Evolutionary conservation across 768 basidiomycete genomes (phyloP).

Genomic region (Mycena maculata): DNA sequence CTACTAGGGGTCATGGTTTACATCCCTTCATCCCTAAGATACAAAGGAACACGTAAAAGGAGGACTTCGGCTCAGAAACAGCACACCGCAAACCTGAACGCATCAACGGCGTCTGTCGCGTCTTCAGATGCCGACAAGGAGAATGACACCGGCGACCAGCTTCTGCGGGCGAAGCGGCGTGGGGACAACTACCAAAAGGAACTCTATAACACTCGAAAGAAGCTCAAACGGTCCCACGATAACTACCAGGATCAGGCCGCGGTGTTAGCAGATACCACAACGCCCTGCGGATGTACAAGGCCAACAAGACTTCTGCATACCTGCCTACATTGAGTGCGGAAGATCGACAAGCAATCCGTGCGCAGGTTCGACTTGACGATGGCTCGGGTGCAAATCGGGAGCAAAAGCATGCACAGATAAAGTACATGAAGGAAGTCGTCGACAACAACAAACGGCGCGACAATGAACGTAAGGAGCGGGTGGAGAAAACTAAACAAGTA

Average conservation of each 20-base stretch:
- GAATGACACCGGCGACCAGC: background rate
- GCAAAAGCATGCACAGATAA: conserved; percentile 9
- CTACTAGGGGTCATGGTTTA: background rate
- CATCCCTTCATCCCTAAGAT: background rate
- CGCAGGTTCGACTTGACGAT: conserved; percentile 3
- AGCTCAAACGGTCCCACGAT: conserved; percentile 1
- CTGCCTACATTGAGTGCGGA: background rate
- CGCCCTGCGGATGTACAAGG: conserved; percentile 30
- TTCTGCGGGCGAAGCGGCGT: background rate
- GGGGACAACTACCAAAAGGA: conserved; percentile 1
- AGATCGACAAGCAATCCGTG: conserved; percentile 1
- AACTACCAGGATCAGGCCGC: background rate
- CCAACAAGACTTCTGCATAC: conserved; percentile 12
- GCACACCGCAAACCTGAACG: background rate
- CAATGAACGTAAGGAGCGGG: background rate
- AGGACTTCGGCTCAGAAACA: background rate
- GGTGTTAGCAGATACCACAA: background rate
- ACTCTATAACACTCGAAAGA: background rate
- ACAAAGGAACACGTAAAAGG: background rate
- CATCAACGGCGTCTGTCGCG: background rate
- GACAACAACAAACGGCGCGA: conserved; percentile 7
- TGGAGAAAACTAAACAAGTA: background rate
- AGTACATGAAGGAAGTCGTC: conserved; percentile 12
- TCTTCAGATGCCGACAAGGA: background rate
- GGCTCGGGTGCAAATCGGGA: background rate